phyloP scores from a whole-genome alignment of 345 rosid species.

The Linum lewisii region DNA sequence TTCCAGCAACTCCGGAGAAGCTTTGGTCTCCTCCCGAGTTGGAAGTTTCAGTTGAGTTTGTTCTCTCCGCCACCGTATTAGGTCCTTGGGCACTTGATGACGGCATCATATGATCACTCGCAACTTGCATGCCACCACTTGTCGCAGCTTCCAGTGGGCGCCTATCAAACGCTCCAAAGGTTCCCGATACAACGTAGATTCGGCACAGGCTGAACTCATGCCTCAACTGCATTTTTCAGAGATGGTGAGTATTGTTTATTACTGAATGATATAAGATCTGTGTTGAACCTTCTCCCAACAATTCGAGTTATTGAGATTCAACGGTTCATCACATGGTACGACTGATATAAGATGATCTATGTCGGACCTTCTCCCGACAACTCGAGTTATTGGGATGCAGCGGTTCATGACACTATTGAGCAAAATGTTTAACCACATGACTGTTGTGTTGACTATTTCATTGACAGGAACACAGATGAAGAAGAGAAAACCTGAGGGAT shows the following conservation, averaged over 20 bases:
- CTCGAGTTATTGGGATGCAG: no score
- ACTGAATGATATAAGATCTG: no score
- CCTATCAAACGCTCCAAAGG: slow-evolving; percentile 73
- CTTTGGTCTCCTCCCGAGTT: slow-evolving; percentile 35
- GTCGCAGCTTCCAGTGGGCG: slow-evolving; percentile 51
- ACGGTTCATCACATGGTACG: no score
- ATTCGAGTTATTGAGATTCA: no score
- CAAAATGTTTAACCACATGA: no score
- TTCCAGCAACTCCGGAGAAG: slow-evolving; percentile 20
- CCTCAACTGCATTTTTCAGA: slow-evolving; percentile 50
- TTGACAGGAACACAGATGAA: neutral
- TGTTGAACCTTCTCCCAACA: no score
- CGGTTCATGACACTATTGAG: no score
- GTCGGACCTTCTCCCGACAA: no score
- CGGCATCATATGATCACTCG: slow-evolving; percentile 21
- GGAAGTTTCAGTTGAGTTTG: slow-evolving; percentile 42
- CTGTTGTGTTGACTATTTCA: no score
- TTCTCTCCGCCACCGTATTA: slow-evolving; percentile 12
- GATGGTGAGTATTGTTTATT: neutral
- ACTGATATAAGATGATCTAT: no score
- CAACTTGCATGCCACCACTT: slow-evolving; percentile 21
- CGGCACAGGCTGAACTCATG: slow-evolving; percentile 82
- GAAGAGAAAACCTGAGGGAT: slow-evolving; percentile 39
- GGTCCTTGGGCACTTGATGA: slow-evolving; percentile 22
- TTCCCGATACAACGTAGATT: slow-evolving; percentile 65